phyloP scores from a whole-genome alignment of 1,139 yeast species.

The Candida sanyaensis region DNA sequence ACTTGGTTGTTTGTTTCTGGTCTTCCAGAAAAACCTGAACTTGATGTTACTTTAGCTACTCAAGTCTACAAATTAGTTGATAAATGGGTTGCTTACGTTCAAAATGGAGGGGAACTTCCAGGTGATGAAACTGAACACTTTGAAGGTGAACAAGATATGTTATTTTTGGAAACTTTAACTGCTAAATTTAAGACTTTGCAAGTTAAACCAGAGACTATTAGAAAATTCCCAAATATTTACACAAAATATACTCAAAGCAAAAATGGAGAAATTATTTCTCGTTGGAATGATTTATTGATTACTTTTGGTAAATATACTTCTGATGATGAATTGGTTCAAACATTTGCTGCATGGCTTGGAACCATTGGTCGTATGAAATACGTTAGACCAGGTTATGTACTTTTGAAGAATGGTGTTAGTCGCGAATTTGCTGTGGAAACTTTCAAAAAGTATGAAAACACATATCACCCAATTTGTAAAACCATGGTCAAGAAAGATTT shows the following conservation, averaged over 20 bases:
- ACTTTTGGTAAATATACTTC: slow-evolving; percentile 25
- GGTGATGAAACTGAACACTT: slow-evolving; percentile 23
- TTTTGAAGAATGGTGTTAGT: slow-evolving; percentile 27
- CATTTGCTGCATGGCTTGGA: slow-evolving; percentile 41
- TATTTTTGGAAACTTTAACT: slow-evolving; percentile 34
- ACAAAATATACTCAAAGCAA: slow-evolving; percentile 24
- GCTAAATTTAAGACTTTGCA: slow-evolving; percentile 21
- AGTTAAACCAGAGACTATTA: slow-evolving; percentile 19
- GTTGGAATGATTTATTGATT: slow-evolving; percentile 34
- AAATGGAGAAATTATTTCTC: slow-evolving; percentile 36
- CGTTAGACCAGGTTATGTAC: slow-evolving; percentile 42
- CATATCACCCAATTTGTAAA: slow-evolving; percentile 43
- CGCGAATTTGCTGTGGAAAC: slow-evolving; percentile 31
- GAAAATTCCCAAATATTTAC: slow-evolving; percentile 24
- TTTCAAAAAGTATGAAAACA: slow-evolving; percentile 23
- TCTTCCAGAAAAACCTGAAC: slow-evolving; percentile 31
- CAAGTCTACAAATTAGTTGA: slow-evolving; percentile 29
- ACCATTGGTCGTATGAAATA: slow-evolving; percentile 47
- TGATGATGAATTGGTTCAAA: slow-evolving; percentile 19
- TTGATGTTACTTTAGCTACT: slow-evolving; percentile 34
- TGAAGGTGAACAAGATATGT: slow-evolving; percentile 36
- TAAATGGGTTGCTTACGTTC: slow-evolving; percentile 24
- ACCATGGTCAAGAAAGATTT: slow-evolving; percentile 40
- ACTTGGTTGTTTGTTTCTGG: slow-evolving; percentile 33
- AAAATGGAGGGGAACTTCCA: slow-evolving; percentile 8